Base-by-base conservation (phyloP, 2,329 filamentous ascomycete genomes). In the Periglandula ipomoeae region DNA sequence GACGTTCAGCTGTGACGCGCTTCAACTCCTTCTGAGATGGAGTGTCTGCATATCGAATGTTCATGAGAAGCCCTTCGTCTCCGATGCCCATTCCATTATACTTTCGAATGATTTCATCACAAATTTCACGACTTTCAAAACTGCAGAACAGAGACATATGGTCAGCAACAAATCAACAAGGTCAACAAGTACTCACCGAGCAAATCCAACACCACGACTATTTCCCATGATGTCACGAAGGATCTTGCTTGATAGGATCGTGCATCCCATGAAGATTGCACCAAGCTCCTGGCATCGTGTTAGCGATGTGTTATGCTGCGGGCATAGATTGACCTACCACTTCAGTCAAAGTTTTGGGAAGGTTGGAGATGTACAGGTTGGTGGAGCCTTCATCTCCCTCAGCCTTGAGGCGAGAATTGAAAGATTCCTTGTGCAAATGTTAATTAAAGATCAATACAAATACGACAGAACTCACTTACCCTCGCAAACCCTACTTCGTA, bases 401-500 rank as follows among this genome's bases (percentile, higher is more conserved):
- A 41, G 93, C 91, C 76, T 98, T 97, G 59, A 98, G 85, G 58
- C 94, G 89, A 57, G 90, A 90, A 68, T 98, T 98, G 72, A 97
- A 96, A 19, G 91, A 97, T 73, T 97, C 93, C 86, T 94, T 50
- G 11, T 10, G 26, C 51, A 22, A 2, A 53, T 58, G 54, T 68
- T 46, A 68, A 57, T 48, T 15, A 24, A 24, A 30, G 47, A 46
- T 26, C 47, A 42, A 47, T 32, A n/a, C 6, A 37, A 19, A 4
- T 40, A 4, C 11, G 15, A 9, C 43, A 46, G 22, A 17, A 17
- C 6, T 38, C 24, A 69, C 78, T 62, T 71, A 94, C 89, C 61
- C 90, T 81, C 58, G 94, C 93, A 71, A 97, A 97, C 63, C 91
- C 95, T 59, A 95, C 91, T 73, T 98, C 93, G 63, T 97, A 98